Evolutionary conservation across 306 rosid species (phyloP).

Genomic region (Pyrus betulifolia): DNA sequence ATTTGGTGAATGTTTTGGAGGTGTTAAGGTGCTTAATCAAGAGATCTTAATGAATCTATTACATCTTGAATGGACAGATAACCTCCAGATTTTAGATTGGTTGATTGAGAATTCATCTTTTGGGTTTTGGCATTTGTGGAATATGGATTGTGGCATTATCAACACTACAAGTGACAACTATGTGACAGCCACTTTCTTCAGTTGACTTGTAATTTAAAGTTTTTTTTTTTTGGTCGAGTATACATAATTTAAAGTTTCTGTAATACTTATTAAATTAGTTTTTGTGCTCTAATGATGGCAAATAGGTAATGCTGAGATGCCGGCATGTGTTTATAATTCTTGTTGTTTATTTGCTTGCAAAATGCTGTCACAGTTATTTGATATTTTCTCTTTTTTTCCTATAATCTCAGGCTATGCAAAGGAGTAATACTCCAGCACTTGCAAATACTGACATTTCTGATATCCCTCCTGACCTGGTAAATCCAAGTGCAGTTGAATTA

Average conservation of each 20-base stretch:
- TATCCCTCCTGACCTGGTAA: constrained; percentile 66
- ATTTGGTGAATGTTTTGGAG: too few species aligned
- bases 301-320: not conserved
- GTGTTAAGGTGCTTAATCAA: not conserved
- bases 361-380: not conserved
- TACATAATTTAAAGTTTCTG: not conserved
- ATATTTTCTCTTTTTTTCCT: constrained; percentile 11
- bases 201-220: too few species aligned
- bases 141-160: not conserved
- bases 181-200: not conserved
- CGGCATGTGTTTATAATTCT: not conserved
- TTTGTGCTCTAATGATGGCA: not conserved
- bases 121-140: not conserved
- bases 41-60: not conserved
- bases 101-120: not conserved
- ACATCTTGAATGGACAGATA: not conserved
- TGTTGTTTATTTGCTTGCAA: constrained; percentile 1
- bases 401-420: constrained; percentile 51
- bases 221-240: too few species aligned
- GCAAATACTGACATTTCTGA: constrained; percentile 36
- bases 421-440: constrained; percentile 39
- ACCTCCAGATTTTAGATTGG: not conserved
- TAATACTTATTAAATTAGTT: not conserved
- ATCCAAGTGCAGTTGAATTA: constrained; percentile 71
- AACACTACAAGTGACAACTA: not conserved